Conservation (phyloP, 2,329 filamentous ascomycete genomes). For the Phialophora tarda region DNA sequence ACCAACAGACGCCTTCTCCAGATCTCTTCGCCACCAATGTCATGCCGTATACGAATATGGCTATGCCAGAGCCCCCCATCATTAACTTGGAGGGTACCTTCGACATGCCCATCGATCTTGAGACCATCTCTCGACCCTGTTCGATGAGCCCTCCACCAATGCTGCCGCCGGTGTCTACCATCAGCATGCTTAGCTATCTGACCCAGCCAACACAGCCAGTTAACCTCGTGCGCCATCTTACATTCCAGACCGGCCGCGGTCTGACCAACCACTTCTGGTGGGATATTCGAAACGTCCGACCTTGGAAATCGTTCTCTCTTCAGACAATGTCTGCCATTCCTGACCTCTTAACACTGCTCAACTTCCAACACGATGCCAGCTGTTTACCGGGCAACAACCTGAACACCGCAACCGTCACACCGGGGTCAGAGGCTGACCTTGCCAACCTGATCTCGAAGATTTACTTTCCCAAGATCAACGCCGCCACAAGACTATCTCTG, state of each 20-base stretch:
- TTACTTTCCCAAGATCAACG: constrained; percentile 86
- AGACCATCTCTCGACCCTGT: constrained; percentile 47
- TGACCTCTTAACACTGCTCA: constrained; percentile 73
- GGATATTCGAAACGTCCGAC: constrained; percentile 85
- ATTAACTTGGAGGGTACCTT: constrained; percentile 51
- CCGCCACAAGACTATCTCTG: constrained; percentile 77
- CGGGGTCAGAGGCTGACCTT: constrained; percentile 78
- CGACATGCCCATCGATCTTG: constrained; percentile 39
- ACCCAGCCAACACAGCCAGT: constrained; percentile 80
- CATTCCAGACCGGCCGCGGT: constrained; percentile 69
- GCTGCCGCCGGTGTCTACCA: constrained; percentile 52
- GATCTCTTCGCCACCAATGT: constrained; percentile 39
- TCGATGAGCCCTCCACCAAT: constrained; percentile 51
- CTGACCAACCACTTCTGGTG: constrained; percentile 89
- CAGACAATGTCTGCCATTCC: constrained; percentile 73
- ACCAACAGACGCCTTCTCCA: constrained; percentile 48
- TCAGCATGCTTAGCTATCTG: constrained; percentile 78
- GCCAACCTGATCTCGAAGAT: constrained; percentile 76
- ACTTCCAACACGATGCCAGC: constrained; percentile 67
- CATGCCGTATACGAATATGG: constrained; percentile 40
- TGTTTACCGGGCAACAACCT: constrained; percentile 61
- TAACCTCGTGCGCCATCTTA: constrained; percentile 78
- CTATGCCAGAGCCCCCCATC: constrained; percentile 35
- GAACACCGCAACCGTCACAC: constrained; percentile 63
- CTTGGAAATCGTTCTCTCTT: constrained; percentile 81